Base-by-base conservation (phyloP, 1,284 basidiomycete genomes). In the Cryptococcus sp. region DNA sequence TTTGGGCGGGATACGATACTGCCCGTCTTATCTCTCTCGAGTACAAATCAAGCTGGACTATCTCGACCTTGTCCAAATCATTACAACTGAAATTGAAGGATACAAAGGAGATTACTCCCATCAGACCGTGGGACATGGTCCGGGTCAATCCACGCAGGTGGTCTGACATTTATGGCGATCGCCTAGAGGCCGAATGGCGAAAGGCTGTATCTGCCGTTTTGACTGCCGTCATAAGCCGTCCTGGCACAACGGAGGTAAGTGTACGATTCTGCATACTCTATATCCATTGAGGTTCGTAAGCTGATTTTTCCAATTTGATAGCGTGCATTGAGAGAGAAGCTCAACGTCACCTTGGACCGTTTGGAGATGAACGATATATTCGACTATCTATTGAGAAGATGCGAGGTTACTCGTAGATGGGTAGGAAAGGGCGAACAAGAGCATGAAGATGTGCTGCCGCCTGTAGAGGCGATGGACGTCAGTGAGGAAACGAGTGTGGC, bases 181-280 rank as follows among this genome's bases (percentile, higher is more conserved):
- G 81, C 64, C 78, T 89, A 39, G 70, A 77, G 8, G 83, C 84
- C 50, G 81, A 85, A 40, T 93, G 89, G 89, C 81, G 85, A 52
- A 83, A 85, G 39, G 87, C 85, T 11, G 70, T 87, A 45, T 81
- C 84, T 61, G 84, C 86, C n/a, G 84, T 89, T 26, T 80, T 86
- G 46, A 84, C 86, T 4, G 74, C 85, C 34, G 70, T 93, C 47
- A 74, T 89, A 40, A 83, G 85, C 59, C 82, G 86, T 60, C 89
- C 91, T 11, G 89, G 89, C 2, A 83, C 89, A 49, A 82, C 83
- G 38, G 85, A 89, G 82, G 90, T 89, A 68, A 68, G 83, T 34
- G 43, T 49, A n/a, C 34, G 52, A 25, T 45, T 39, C 10, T 17
- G 44, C 13, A 48, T 41, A 19, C 6, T 16, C 26, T 22, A 34